Evolutionary conservation across 257 asterid genomes (phyloP).

Genomic region (Thymus mandschuricus): DNA sequence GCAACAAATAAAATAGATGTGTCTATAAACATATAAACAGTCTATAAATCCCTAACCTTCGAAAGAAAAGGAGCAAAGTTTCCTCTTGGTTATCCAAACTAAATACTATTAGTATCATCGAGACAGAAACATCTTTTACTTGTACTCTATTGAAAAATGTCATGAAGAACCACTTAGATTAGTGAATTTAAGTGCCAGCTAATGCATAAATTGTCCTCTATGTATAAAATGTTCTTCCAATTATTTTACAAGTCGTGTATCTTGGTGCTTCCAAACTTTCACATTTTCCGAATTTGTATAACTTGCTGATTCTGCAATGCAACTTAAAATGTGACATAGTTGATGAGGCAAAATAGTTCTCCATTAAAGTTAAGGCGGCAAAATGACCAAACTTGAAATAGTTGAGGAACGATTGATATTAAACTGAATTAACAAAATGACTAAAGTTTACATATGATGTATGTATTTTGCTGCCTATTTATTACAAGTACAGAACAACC

Average conservation of each 20-base stretch:
- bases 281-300: neutral
- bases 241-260: neutral
- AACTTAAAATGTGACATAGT: neutral
- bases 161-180: neutral
- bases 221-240: neutral
- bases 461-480: neutral
- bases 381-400: neutral
- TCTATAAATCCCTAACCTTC: neutral
- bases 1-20: constrained; percentile 1
- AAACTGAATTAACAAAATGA: neutral
- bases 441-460: neutral
- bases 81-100: neutral
- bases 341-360: neutral
- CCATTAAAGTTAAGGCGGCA: neutral
- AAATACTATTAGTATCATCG: neutral
- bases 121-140: constrained; percentile 8
- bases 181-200: neutral
- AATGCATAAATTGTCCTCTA: neutral
- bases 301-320: neutral
- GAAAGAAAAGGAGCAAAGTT: neutral
- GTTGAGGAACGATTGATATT: neutral
- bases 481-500: neutral
- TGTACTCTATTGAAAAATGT: neutral
- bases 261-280: neutral
- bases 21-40: neutral